Evolutionary conservation across 2,329 filamentous ascomycete genomes (phyloP), one percentile per base, ranked within the genome.

Genomic region (Sclerotinia nivalis): DNA sequence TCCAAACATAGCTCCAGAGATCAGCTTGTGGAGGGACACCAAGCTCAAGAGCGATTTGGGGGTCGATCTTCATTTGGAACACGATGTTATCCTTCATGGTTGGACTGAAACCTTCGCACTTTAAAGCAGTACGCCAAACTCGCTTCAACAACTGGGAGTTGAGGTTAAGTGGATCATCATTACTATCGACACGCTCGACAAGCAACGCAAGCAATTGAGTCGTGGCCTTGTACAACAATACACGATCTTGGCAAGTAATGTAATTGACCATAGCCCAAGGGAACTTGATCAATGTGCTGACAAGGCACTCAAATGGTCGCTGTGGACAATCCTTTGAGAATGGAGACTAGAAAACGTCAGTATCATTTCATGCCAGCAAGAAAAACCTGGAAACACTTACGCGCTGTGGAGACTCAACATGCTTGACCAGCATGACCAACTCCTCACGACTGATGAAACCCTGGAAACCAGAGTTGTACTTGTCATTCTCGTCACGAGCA

Each of bases 271-370:
- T 82, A 71, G 86, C 83, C 89, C 89, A 91, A 0, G 89, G 89
- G 56, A 89, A 77, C 75, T 79, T 80, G 65, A 75, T 66, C 70
- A 80, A 73, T 0, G 86, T 89, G 76, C 86, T 89, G 74, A 91
- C 88, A 75, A 91, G 81, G 76, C 84, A 88, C 80, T 91, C 89
- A 69, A 86, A 90, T 1, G 88, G 85, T 20, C 89, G 85, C 79
- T 91, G 88, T 0, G 88, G 87, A 73, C 87, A 89, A 37, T 88
- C 83, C 69, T 82, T 84, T 12, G 86, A 84, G 75, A 87, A 90
- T 0, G 86, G 85, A 18, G 87, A 87, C 87, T 89, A 50, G 62
- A 28, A 47, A 49, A 12, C 58, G 37, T 73, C 68, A 75, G 69
- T 67, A 59, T 12, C 40, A 13, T 8, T n/a, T 9, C n/a, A 43